Evolutionary conservation across 495 filamentous ascomycete species (phyloP).

Genomic region (Antarctomyces pellizariae): DNA sequence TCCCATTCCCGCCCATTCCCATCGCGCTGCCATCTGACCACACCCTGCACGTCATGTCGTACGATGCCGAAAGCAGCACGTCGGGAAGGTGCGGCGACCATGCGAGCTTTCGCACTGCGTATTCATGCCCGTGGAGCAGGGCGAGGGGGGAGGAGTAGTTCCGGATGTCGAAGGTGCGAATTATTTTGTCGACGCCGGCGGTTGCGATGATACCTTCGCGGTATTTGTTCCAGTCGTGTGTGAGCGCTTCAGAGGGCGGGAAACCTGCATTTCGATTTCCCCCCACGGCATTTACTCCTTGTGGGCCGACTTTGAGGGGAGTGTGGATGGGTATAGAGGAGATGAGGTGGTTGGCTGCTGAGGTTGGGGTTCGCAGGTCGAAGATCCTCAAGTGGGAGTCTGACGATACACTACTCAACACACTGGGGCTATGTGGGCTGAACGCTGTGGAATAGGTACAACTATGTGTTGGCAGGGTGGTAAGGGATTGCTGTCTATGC

Average conservation of each 20-base stretch:
- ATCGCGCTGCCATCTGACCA: slow-evolving; percentile 59
- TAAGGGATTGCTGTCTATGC: slow-evolving; percentile 38
- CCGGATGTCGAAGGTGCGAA: slow-evolving; percentile 77
- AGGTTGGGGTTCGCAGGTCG: slow-evolving; percentile 65
- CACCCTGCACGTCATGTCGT: slow-evolving; percentile 90
- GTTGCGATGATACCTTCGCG: slow-evolving; percentile 58
- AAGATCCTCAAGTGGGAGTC: slow-evolving; percentile 77
- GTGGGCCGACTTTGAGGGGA: slow-evolving; percentile 22
- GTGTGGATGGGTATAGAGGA: slow-evolving; percentile 55
- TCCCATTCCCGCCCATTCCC: slow-evolving; percentile 16
- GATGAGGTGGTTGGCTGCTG: slow-evolving; percentile 60
- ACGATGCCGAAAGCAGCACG: slow-evolving; percentile 67
- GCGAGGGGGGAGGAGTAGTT: slow-evolving; percentile 46
- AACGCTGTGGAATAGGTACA: slow-evolving; percentile 81
- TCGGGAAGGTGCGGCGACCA: slow-evolving; percentile 87
- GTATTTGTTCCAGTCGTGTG: slow-evolving; percentile 99
- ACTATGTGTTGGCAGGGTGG: slow-evolving; percentile 66
- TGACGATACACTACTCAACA: slow-evolving; percentile 61
- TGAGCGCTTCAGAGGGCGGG: slow-evolving; percentile 46
- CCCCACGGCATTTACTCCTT: slow-evolving; percentile 16
- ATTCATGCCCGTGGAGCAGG: slow-evolving; percentile 64
- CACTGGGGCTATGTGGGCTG: slow-evolving; percentile 49
- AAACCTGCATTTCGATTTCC: slow-evolving; percentile 12
- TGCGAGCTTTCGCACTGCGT: slow-evolving; percentile 59
- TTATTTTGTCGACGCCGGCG: slow-evolving; percentile 67